phyloP scores from a whole-genome alignment of 768 basidiomycete genomes.

The Clitopilus passeckerianus region DNA sequence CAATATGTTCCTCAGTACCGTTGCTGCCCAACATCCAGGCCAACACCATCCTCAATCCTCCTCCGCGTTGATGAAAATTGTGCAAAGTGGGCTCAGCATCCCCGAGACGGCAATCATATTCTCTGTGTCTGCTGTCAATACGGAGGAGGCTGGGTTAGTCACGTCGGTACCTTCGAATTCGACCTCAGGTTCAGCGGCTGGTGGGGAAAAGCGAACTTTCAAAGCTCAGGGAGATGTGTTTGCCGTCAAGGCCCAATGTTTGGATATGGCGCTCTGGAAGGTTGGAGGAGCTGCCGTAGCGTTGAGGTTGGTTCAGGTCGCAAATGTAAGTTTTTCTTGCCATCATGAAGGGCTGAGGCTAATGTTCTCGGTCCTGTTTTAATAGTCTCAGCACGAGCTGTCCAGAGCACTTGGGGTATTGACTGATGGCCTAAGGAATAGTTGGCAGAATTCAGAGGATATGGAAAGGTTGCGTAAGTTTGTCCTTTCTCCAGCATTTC shows the following conservation, averaged over 20 bases:
- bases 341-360: not conserved
- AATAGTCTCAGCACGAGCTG: slow-evolving; percentile 70
- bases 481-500: not conserved
- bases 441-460: slow-evolving; percentile 93
- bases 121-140: slow-evolving; percentile 31
- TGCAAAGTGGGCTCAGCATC: slow-evolving; percentile 44
- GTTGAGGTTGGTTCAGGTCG: slow-evolving; percentile 70
- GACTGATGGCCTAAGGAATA: slow-evolving; percentile 72
- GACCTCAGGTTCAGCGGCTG: not conserved
- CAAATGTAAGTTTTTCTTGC: slow-evolving; percentile 43
- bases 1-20: slow-evolving; percentile 65
- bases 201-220: slow-evolving; percentile 8
- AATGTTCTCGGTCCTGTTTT: not conserved
- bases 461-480: slow-evolving; percentile 82
- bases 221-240: slow-evolving; percentile 49
- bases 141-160: slow-evolving; percentile 11
- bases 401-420: slow-evolving; percentile 69
- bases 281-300: slow-evolving; percentile 78
- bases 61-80: slow-evolving; percentile 38
- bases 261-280: slow-evolving; percentile 77
- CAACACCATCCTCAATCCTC: slow-evolving; percentile 3
- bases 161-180: slow-evolving; percentile 14
- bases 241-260: slow-evolving; percentile 51
- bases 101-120: slow-evolving; percentile 32
- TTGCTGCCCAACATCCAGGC: slow-evolving; percentile 27